Percentiles rank a stretch among this genome's conserved stretches.
These are phyloP conservation scores for Apiospora marii DNA, from an alignment of 2,329 filamentous ascomycete species.

Conservation along the genomic window DNA sequence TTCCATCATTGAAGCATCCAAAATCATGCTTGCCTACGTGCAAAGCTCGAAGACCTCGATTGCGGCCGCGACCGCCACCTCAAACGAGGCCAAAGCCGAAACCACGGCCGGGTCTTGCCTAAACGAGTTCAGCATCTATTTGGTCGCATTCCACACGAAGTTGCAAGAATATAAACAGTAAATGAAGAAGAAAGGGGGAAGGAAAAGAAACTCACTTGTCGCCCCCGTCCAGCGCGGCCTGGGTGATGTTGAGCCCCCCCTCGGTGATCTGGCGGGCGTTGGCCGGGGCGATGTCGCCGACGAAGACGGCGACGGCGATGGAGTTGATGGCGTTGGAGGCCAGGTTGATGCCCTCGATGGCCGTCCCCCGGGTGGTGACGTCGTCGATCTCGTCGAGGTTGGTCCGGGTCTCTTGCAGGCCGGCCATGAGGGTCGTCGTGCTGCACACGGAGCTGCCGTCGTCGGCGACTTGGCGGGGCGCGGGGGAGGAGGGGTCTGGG, in stretches of 20 bases:
- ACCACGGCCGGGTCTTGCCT: neutral
- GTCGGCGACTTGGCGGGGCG: neutral
- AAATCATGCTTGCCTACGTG: neutral
- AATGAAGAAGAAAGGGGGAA: neutral
- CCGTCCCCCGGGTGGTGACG: neutral
- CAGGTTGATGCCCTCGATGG: neutral
- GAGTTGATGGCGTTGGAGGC: slow-evolving; percentile 22
- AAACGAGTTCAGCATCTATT: no score
- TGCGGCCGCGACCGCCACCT: neutral
- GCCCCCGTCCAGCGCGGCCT: neutral
- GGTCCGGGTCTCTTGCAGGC: neutral
- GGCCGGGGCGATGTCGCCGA: neutral
- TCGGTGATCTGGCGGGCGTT: neutral
- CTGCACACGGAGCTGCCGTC: slow-evolving; percentile 7
- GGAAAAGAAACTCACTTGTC: neutral
- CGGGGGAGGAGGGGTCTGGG: no score
- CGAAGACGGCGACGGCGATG: slow-evolving; percentile 3
- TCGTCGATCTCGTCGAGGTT: slow-evolving; percentile 6
- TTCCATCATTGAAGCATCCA: neutral
- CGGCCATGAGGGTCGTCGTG: no score
- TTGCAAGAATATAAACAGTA: neutral
- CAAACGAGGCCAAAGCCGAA: neutral
- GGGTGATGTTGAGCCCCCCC: neutral
- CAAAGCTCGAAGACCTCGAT: neutral
- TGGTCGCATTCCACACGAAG: no score